These are phyloP conservation scores for Lenwebbia sp. DNA, from an alignment of 345 rosid species.

Conservation along the genomic window DNA sequence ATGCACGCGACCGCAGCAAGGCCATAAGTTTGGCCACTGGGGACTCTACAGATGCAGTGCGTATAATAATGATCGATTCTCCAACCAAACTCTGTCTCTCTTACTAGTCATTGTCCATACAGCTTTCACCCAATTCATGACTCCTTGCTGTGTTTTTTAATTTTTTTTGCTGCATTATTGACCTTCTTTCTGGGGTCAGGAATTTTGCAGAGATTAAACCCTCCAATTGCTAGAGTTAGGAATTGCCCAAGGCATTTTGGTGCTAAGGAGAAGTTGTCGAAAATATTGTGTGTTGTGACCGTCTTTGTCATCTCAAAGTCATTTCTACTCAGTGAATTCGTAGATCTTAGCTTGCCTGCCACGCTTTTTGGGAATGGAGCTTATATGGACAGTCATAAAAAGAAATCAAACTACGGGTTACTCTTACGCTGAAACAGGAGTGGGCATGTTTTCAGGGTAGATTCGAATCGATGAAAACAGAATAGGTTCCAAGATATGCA, in stretches of 20 bases:
- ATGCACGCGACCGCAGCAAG: neutral
- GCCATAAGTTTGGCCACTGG: neutral
- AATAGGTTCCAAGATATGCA: too few species aligned
- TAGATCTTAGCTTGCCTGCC: neutral
- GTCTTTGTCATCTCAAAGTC: neutral
- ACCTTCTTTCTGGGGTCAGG: neutral
- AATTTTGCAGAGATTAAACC: neutral
- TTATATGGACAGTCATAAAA: neutral
- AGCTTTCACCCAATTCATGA: neutral
- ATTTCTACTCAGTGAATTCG: neutral
- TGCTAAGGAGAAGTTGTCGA: neutral
- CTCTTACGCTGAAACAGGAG: neutral
- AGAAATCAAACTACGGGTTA: neutral
- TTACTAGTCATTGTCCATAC: neutral
- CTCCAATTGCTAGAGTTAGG: neutral
- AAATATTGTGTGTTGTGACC: neutral
- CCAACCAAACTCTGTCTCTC: neutral
- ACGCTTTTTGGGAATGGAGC: neutral
- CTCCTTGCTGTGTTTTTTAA: neutral
- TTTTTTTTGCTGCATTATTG: neutral
- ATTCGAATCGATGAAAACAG: too few species aligned
- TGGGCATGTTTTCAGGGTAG: too few species aligned
- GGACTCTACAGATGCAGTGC: neutral
- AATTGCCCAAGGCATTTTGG: neutral
- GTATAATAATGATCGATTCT: neutral